A percentile compares a stretch with the other conserved stretches of the same genome.
phyloP scores from a whole-genome alignment of 78 protist genomes.

The Fonticula alba region DNA sequence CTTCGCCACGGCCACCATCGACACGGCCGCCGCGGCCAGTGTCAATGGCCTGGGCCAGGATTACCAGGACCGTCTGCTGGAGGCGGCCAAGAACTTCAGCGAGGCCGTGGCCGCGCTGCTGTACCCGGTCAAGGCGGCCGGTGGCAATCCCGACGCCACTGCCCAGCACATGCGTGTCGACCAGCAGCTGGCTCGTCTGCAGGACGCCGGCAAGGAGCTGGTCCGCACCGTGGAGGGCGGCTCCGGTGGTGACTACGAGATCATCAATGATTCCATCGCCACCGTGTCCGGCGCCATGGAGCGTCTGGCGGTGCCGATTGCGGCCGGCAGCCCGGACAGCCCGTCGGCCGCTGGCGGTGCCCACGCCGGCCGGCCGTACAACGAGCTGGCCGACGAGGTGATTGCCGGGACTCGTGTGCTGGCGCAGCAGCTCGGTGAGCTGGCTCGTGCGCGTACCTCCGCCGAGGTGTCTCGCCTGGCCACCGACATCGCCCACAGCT shows the following conservation, averaged over 20 bases:
- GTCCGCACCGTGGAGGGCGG: not conserved
- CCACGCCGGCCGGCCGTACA: not conserved
- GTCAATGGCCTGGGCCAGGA: constrained; percentile 1
- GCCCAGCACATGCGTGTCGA: not conserved
- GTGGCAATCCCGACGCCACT: not conserved
- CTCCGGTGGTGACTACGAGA: no score
- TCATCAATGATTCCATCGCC: no score
- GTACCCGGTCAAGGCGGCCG: not conserved
- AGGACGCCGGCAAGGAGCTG: not conserved
- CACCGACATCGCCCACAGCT: not conserved
- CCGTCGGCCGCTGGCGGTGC: not conserved
- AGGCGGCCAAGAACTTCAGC: not conserved
- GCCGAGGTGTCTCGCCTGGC: not conserved
- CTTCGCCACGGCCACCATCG: not conserved
- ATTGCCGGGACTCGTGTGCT: not conserved
- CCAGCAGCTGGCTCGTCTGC: not conserved
- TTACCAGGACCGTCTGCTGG: not conserved
- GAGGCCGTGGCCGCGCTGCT: not conserved
- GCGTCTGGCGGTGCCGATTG: no score
- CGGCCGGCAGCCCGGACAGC: no score
- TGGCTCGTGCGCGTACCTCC: not conserved
- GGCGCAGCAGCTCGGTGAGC: not conserved
- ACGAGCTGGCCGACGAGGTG: not conserved
- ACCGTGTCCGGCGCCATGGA: no score
- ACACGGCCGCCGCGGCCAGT: not conserved